Evolutionary conservation across 768 basidiomycete species (phyloP), one percentile per base, ranked within the genome.

Genomic region (Lyophyllum shimeji): DNA sequence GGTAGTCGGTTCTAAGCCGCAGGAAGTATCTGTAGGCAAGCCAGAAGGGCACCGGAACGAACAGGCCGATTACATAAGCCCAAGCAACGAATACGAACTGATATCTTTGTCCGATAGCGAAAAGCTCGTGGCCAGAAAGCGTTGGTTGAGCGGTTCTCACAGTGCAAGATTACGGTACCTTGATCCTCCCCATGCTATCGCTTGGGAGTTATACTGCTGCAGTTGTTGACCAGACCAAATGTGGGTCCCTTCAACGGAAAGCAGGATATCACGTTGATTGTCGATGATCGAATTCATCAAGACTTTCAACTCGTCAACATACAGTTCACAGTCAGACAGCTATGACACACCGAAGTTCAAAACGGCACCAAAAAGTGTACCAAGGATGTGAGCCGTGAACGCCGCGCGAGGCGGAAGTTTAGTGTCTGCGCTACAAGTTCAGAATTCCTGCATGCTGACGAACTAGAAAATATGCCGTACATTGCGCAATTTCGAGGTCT

Each of bases 211-310:
- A 63, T 76, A 81, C 61, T 75, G 74, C 63, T 79, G 80, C 7
- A 74, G 72, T 50, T 80, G 77, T 61, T 77, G 76, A 6, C 80
- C 80, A 46, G 70, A 73, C 74, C 74, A 82, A 47, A 82, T 74
- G 60, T 81, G 79, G 1, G 84, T 83, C 29, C 83, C 83, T 60
- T 86, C 71, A 0, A 82, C 76, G 5, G 76, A 79, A 23, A 85
- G 67, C 3, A 87, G 66, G 24, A 82, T 79, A 0, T 76, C 74
- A 0, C 75, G 72, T 46, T 84, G 80, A 37, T 67, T 74, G 49
- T 74, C 71, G 63, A 87, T 75, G 55, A 87, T 81, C 1, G 76
- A 75, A 58, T 82, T 84, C 84, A 85, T 84, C 50, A 87, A 62
- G 43, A 84, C 78, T 68, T 12, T 70, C 56, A 53, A 59, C 52